Percentiles rank a stretch among this genome's conserved stretches.
Conservation (phyloP, 1,284 basidiomycete species). For the Mycena sp. region DNA sequence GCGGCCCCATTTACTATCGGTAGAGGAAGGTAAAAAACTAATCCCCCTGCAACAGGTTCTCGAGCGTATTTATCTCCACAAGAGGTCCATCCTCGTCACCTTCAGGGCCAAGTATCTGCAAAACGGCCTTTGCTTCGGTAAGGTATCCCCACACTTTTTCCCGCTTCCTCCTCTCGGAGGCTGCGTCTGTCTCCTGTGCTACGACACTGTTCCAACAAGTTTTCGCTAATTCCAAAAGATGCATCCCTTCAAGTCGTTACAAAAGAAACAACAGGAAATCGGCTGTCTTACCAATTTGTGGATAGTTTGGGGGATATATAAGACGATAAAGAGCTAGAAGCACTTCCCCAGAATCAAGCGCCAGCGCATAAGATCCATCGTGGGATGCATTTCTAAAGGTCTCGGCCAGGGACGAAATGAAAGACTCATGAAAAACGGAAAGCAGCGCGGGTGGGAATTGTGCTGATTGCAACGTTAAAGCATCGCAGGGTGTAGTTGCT, state of each 20-base stretch:
- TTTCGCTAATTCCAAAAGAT: constrained; percentile 78
- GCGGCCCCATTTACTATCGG: no score
- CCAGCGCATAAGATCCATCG: constrained; percentile 61
- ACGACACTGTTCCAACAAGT: constrained; percentile 72
- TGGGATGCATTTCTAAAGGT: constrained; percentile 73
- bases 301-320: constrained; percentile 77
- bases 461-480: constrained; percentile 41
- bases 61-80: constrained; percentile 58
- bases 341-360: constrained; percentile 62
- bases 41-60: constrained; percentile 47
- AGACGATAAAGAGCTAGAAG: constrained; percentile 71
- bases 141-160: constrained; percentile 48
- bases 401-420: constrained; percentile 66
- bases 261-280: neutral
- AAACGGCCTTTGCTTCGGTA: constrained; percentile 50
- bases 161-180: constrained; percentile 32
- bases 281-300: constrained; percentile 76
- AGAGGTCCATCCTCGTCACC: constrained; percentile 70
- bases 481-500: constrained; percentile 18
- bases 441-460: constrained; percentile 51
- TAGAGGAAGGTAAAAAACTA: neutral
- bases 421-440: constrained; percentile 63
- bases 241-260: constrained; percentile 62
- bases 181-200: constrained; percentile 39
- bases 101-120: constrained; percentile 61